Evolutionary conservation across 208 protist species (phyloP).

Genomic region (Kentomonas sorsogonicus): DNA sequence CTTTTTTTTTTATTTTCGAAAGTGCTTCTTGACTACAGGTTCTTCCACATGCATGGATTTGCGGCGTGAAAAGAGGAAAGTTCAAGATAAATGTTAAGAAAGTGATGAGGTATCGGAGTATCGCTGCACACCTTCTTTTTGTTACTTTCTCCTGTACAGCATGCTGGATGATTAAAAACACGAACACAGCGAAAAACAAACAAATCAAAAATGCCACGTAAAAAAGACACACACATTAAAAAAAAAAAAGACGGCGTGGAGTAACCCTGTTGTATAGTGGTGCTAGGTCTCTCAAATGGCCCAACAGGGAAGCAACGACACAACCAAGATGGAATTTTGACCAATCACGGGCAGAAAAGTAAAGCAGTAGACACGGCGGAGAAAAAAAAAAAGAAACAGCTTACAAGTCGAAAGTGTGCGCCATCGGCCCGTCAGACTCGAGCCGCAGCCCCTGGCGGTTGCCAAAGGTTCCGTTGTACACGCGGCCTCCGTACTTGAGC

Average conservation of each 20-base stretch:
- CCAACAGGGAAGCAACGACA: neutral
- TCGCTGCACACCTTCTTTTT: too few species aligned
- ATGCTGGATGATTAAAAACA: too few species aligned
- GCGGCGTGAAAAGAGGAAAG: too few species aligned
- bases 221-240: neutral
- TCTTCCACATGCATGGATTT: too few species aligned
- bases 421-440: constrained; percentile 77
- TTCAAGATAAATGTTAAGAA: too few species aligned
- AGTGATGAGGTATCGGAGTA: too few species aligned
- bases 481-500: constrained; percentile 38
- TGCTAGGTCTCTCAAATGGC: neutral
- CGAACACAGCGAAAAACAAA: neutral
- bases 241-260: neutral
- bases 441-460: constrained; percentile 73
- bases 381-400: constrained; percentile 1
- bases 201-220: neutral
- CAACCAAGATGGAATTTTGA: too few species aligned
- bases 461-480: constrained; percentile 77
- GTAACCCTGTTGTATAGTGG: too few species aligned
- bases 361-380: neutral
- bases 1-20: too few species aligned
- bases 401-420: constrained; percentile 76
- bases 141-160: too few species aligned
- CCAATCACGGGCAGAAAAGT: neutral
- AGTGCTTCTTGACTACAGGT: too few species aligned